Conservation (phyloP, 768 basidiomycete species). For the Russula griseocarnosa region DNA sequence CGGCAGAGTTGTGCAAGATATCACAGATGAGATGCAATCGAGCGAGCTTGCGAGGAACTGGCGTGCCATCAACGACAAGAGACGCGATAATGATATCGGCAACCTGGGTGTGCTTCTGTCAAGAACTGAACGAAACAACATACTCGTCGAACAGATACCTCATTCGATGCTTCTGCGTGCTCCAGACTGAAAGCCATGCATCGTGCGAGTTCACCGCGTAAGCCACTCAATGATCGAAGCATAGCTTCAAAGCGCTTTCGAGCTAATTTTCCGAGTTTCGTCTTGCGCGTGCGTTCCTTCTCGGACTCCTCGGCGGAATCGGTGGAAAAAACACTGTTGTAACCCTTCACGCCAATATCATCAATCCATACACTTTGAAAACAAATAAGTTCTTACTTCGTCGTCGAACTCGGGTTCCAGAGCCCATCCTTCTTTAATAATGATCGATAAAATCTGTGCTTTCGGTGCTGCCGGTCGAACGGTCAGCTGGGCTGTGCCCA, state of each 20-base stretch:
- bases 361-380: neutral
- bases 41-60: slow-evolving; percentile 96
- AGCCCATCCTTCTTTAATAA: slow-evolving; percentile 55
- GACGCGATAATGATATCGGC: slow-evolving; percentile 88
- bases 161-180: slow-evolving; percentile 92
- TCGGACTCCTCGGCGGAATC: slow-evolving; percentile 96
- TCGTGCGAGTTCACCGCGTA: slow-evolving; percentile 84
- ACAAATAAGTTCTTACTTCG: slow-evolving; percentile 45
- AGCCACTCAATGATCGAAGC: slow-evolving; percentile 80
- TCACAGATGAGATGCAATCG: slow-evolving; percentile 95
- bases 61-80: slow-evolving; percentile 82
- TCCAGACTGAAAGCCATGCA: slow-evolving; percentile 98
- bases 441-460: slow-evolving; percentile 67
- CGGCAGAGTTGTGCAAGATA: slow-evolving; percentile 95
- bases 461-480: slow-evolving; percentile 50
- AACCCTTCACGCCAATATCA: slow-evolving; percentile 50
- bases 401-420: slow-evolving; percentile 75
- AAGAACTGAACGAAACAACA: neutral
- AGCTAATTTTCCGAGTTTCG: slow-evolving; percentile 70
- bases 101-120: slow-evolving; percentile 53
- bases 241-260: slow-evolving; percentile 85
- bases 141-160: slow-evolving; percentile 47
- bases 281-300: slow-evolving; percentile 74
- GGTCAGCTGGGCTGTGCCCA: neutral
- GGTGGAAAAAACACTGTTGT: slow-evolving; percentile 83